These are phyloP conservation scores for Eruca vesicaria DNA, from an alignment of 441 rosid genomes.

Conservation along the genomic window DNA sequence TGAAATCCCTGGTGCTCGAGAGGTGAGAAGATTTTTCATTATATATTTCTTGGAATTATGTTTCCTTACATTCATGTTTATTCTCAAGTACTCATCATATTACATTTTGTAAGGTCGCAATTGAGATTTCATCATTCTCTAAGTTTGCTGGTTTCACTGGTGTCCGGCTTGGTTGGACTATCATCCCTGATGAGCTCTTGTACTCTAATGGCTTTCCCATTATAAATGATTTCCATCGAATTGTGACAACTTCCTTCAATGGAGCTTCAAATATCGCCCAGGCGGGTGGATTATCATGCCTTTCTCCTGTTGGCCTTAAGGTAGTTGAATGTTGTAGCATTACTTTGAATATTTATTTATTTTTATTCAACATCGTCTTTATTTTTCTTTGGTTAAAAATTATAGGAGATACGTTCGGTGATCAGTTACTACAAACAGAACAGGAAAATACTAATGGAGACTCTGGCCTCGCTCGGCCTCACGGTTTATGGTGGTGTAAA, in stretches of 20 bases:
- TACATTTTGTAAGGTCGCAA: conserved; percentile 49
- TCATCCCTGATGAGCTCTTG: conserved; percentile 62
- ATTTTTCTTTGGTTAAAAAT: background rate
- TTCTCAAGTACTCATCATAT: background rate
- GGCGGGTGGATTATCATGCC: conserved; percentile 71
- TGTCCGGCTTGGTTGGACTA: conserved; percentile 75
- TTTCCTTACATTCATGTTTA: background rate
- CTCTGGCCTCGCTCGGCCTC: conserved; percentile 42
- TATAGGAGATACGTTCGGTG: conserved; percentile 42
- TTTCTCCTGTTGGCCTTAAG: conserved; percentile 52
- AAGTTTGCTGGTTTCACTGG: conserved; percentile 84
- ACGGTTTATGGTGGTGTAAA: conserved; percentile 59
- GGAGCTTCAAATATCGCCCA: conserved; percentile 75
- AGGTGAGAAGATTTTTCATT: conserved; percentile 40
- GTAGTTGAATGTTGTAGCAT: conserved; percentile 20
- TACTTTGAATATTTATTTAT: background rate
- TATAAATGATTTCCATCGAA: conserved; percentile 56
- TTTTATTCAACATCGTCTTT: background rate
- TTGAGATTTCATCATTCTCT: conserved; percentile 70
- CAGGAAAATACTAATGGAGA: conserved; percentile 45
- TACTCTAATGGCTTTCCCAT: conserved; percentile 67
- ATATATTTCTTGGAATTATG: background rate
- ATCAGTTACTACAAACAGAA: conserved; percentile 58
- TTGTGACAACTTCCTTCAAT: conserved; percentile 70
- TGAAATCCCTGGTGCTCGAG: conserved; percentile 72